Evolutionary conservation across 176 grass and related monocot species (phyloP).

Genomic region (Aegilops sharonensis): DNA sequence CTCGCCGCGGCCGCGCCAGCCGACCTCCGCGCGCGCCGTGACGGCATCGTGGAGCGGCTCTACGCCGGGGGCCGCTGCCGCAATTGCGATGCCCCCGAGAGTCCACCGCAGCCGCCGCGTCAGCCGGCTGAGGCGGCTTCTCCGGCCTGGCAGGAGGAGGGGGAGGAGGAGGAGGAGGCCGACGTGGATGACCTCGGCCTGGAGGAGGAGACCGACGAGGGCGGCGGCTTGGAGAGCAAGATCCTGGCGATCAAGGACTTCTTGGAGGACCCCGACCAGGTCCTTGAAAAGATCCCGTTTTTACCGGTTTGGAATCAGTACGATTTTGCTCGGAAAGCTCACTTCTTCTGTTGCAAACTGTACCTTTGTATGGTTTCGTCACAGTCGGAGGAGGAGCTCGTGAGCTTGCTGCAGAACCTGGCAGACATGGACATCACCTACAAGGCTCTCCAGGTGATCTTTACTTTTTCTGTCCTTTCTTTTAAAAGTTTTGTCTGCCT

Average conservation of each 20-base stretch:
- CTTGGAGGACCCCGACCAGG: conserved; percentile 73
- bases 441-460: conserved; percentile 60
- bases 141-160: conserved; percentile 14
- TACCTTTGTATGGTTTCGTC: conserved; percentile 30
- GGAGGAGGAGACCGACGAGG: not conserved
- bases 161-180: not conserved
- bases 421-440: conserved; percentile 82
- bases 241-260: conserved; percentile 73
- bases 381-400: conserved; percentile 68
- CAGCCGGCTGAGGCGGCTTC: not conserved
- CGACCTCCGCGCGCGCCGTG: conserved; percentile 70
- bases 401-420: conserved; percentile 65
- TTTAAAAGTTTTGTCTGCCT: not conserved
- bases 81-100: conserved; percentile 37
- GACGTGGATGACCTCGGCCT: conserved; percentile 28
- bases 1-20: conserved; percentile 42
- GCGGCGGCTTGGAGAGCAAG: conserved; percentile 41
- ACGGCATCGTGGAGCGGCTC: conserved; percentile 71
- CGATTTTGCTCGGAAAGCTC: conserved; percentile 23
- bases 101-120: not conserved
- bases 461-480: not conserved
- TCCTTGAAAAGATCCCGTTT: conserved; percentile 38
- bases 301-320: conserved; percentile 16
- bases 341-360: conserved; percentile 34
- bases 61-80: conserved; percentile 43